Conservation (phyloP, 768 basidiomycete genomes). For the Leccinum variicolor region DNA sequence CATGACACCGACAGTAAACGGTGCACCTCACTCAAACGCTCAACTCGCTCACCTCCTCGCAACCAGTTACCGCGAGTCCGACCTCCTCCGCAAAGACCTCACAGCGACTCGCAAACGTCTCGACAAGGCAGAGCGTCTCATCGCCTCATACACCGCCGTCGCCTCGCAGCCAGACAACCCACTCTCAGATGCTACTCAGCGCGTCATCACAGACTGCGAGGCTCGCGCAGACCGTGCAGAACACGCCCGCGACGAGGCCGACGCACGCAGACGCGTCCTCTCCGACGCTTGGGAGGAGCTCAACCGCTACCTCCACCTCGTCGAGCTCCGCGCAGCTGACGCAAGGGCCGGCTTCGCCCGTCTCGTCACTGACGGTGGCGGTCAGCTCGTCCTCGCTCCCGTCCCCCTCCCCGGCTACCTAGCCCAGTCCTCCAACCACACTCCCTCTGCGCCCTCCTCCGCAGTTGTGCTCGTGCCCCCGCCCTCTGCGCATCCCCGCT, state of each 20-base stretch:
- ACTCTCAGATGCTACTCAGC: slow-evolving; percentile 33
- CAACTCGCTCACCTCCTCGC: slow-evolving; percentile 58
- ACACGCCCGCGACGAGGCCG: slow-evolving; percentile 51
- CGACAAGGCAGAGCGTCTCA: slow-evolving; percentile 51
- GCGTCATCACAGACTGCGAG: slow-evolving; percentile 45
- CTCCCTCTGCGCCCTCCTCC: slow-evolving; percentile 22
- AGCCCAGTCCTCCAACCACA: background rate
- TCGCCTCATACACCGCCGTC: slow-evolving; percentile 27
- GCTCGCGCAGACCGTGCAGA: slow-evolving; percentile 50
- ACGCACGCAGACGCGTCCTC: slow-evolving; percentile 42
- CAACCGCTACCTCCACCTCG: slow-evolving; percentile 41
- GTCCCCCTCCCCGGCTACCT: slow-evolving; percentile 30
- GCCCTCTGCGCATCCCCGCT: slow-evolving; percentile 11
- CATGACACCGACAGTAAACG: slow-evolving; percentile 18
- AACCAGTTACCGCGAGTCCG: slow-evolving; percentile 50
- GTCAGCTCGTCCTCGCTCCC: slow-evolving; percentile 37
- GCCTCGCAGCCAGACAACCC: slow-evolving; percentile 7
- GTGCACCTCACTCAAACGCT: slow-evolving; percentile 38
- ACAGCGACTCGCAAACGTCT: slow-evolving; percentile 38
- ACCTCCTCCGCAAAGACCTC: slow-evolving; percentile 51
- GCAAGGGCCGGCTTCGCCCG: slow-evolving; percentile 46
- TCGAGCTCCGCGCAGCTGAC: slow-evolving; percentile 48
- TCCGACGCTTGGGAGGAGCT: slow-evolving; percentile 51
- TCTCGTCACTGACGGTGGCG: slow-evolving; percentile 43
- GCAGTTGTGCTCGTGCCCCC: slow-evolving; percentile 30